These are phyloP conservation scores for Aspergillus fumigatus DNA, from an alignment of 2,329 filamentous ascomycete genomes.

Conservation along the genomic window DNA sequence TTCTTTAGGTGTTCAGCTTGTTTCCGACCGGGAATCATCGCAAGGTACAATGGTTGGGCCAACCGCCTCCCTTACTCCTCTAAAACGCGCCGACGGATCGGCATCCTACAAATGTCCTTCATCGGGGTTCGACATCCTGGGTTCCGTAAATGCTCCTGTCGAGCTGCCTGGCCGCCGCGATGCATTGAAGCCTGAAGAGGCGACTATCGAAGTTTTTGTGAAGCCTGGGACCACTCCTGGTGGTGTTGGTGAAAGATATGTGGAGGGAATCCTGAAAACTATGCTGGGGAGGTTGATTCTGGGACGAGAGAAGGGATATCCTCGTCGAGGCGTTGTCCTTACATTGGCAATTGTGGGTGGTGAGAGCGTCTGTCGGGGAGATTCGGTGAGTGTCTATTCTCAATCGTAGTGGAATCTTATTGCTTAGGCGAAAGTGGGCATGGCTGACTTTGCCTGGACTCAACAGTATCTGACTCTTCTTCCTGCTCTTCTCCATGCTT, in stretches of 20 bases:
- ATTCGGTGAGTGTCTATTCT: constrained; percentile 29
- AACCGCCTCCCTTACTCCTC: constrained; percentile 29
- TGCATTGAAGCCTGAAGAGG: constrained; percentile 80
- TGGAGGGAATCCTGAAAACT: constrained; percentile 56
- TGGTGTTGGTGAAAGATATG: constrained; percentile 76
- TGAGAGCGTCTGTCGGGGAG: constrained; percentile 31
- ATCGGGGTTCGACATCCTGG: constrained; percentile 71
- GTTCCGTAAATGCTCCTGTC: constrained; percentile 86
- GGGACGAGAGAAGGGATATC: constrained; percentile 39
- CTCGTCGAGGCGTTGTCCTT: constrained; percentile 40
- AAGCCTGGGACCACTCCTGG: constrained; percentile 80
- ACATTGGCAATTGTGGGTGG: constrained; percentile 40
- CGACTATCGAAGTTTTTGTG: constrained; percentile 82
- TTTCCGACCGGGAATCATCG: neutral
- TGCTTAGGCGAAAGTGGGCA: neutral
- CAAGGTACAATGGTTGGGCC: constrained; percentile 30
- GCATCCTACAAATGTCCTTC: constrained; percentile 38
- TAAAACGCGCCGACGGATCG: constrained; percentile 38
- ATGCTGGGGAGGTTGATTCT: constrained; percentile 38
- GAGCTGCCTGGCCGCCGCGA: constrained; percentile 79
- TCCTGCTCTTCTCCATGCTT: constrained; percentile 75
- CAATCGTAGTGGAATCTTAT: neutral
- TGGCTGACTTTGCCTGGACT: constrained; percentile 7
- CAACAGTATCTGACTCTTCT: constrained; percentile 72
- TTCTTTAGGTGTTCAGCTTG: neutral